These are phyloP conservation scores for Sisymbrium altissimum DNA, from an alignment of 345 rosid species.

Conservation along the genomic window DNA sequence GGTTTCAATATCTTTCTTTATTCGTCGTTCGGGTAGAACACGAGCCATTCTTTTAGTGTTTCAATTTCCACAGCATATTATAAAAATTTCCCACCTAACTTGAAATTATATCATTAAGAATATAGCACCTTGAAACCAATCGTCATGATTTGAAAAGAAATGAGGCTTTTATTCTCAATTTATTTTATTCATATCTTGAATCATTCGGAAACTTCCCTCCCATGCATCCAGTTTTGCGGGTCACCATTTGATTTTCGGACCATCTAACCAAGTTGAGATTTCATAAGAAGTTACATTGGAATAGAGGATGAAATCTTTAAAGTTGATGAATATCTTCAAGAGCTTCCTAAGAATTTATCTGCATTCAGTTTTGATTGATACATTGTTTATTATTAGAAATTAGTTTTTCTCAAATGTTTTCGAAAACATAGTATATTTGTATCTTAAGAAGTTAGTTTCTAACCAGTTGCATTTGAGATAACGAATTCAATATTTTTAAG, in stretches of 20 bases:
- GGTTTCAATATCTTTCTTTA: background rate
- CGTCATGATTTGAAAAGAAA: background rate
- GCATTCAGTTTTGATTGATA: background rate
- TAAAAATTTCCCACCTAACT: background rate
- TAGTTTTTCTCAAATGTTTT: background rate
- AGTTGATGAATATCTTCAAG: background rate
- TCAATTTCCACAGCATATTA: background rate
- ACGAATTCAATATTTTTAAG: background rate
- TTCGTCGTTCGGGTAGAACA: background rate
- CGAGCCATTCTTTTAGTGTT: background rate
- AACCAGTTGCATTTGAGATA: background rate
- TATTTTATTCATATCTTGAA: background rate
- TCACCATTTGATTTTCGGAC: background rate
- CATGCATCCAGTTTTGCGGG: background rate
- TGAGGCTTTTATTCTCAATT: background rate
- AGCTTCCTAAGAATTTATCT: background rate
- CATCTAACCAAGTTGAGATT: background rate
- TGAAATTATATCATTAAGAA: background rate
- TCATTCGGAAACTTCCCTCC: background rate
- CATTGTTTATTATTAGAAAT: background rate
- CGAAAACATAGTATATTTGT: background rate
- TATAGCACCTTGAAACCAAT: background rate
- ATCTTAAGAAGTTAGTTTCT: background rate
- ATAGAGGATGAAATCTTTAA: background rate
- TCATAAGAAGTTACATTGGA: background rate